Evolutionary conservation across 2,329 filamentous ascomycete genomes (phyloP), one percentile per base, ranked within the genome.

Genomic region (Nemania serpens): DNA sequence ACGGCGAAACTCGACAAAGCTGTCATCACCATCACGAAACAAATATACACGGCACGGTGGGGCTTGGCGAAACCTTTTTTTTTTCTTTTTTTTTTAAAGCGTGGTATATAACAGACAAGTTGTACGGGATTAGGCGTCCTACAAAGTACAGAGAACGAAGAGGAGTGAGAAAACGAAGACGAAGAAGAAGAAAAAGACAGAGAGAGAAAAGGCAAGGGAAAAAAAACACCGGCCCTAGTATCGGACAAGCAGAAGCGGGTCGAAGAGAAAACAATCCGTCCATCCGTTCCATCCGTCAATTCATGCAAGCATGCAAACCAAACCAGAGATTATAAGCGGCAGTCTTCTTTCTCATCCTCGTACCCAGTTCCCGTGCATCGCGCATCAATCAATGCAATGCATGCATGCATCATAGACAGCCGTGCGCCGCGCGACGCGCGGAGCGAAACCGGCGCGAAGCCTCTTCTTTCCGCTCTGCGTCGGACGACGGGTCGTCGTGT

Each of bases 141-240:
- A 55, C 42, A 62, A 53, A 25, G 42, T 59, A 59, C 55, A 59
- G 47, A 59, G 56, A 56, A n/a, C n/a, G n/a, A n/a, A n/a, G n/a
- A n/a, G n/a, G n/a, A n/a, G n/a, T n/a, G n/a, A n/a, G n/a, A n/a
- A n/a, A 62, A 55, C 55, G 39, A 7, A n/a, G 25, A 29, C 25
- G 25, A 29, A 29, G 25, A 29, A 7, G 25, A 29, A 29, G 25
- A 29, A 29, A 29, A 29, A 29, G 25, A 7, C 4, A 29, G 7
- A 7, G 25, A 29, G 25, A 29, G 7, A 7, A 29, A 29, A 7
- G 25, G 7, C 4, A 29, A 29, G 25, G 25, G 25, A 7, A 29
- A 29, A 29, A 29, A 29, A 29, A n/a, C n/a, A n/a, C n/a, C n/a
- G 25, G 3, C 25, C 33, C 4, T 55, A 55, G 45, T 62, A 59